A percentile compares a stretch with the other conserved stretches of the same genome.
These are phyloP conservation scores for Eucalyptus cloeziana DNA, from an alignment of 345 rosid genomes.

Conservation along the genomic window DNA sequence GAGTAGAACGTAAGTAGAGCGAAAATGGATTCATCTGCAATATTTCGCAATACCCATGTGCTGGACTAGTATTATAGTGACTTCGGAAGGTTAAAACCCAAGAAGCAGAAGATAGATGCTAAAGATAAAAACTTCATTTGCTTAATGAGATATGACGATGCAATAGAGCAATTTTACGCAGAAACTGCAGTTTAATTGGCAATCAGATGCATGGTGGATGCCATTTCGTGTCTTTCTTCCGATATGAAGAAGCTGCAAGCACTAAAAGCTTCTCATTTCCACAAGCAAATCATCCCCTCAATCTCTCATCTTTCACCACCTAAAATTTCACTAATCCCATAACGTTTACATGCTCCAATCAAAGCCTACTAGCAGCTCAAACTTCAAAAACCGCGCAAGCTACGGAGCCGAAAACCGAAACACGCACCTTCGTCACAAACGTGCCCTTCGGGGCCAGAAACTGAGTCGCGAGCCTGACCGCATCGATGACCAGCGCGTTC, in stretches of 20 bases:
- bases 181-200: neutral
- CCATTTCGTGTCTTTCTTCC: neutral
- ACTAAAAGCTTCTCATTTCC: neutral
- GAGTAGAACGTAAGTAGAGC: neutral
- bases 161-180: neutral
- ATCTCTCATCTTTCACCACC: neutral
- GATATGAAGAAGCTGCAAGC: neutral
- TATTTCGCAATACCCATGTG: neutral
- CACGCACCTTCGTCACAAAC: neutral
- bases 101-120: neutral
- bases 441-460: conserved; percentile 12
- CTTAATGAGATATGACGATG: neutral
- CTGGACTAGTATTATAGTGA: neutral
- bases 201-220: neutral
- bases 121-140: neutral
- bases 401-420: neutral
- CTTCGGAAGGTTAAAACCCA: neutral
- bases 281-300: neutral
- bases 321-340: neutral
- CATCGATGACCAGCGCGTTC: conserved; percentile 85
- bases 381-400: neutral
- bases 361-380: neutral
- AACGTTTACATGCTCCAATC: neutral
- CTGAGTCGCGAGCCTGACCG: conserved; percentile 73
- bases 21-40: neutral